A percentile compares a stretch with the other conserved stretches of the same genome.
phyloP scores from a whole-genome alignment of 345 rosid species.

The Sisymbrium irio region DNA sequence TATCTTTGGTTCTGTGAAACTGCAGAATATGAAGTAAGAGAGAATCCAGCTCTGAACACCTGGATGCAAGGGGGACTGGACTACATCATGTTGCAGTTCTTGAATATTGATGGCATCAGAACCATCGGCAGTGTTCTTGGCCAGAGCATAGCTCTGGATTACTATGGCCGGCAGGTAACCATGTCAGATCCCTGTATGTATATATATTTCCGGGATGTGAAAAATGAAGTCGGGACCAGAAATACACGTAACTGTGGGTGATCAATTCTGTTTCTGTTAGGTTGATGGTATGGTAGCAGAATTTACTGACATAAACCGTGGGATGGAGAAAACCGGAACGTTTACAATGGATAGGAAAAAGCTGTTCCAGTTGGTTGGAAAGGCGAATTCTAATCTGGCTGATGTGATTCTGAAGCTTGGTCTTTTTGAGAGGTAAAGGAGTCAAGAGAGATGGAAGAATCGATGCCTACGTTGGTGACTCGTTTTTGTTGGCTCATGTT shows the following conservation, averaged over 20 bases:
- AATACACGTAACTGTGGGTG: not conserved
- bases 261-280: constrained; percentile 38
- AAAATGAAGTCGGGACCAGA: not conserved
- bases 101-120: constrained; percentile 86
- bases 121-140: constrained; percentile 95
- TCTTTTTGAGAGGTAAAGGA: constrained; percentile 85
- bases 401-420: constrained; percentile 97
- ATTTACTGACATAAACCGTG: constrained; percentile 92
- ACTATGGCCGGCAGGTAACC: constrained; percentile 93
- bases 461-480: not conserved
- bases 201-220: constrained; percentile 13
- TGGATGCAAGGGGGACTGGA: constrained; percentile 97
- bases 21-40: constrained; percentile 92
- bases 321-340: constrained; percentile 94
- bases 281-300: constrained; percentile 98
- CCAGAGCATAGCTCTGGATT: constrained; percentile 94
- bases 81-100: constrained; percentile 80
- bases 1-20: constrained; percentile 27
- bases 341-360: constrained; percentile 94
- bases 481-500: not conserved
- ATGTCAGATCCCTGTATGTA: constrained; percentile 2
- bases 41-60: constrained; percentile 61
- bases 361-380: constrained; percentile 93
- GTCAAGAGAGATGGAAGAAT: not conserved
- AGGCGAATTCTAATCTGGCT: constrained; percentile 91